Base-by-base conservation (phyloP, 1,139 yeast species). In the Hyphopichia pseudoburtonii region DNA sequence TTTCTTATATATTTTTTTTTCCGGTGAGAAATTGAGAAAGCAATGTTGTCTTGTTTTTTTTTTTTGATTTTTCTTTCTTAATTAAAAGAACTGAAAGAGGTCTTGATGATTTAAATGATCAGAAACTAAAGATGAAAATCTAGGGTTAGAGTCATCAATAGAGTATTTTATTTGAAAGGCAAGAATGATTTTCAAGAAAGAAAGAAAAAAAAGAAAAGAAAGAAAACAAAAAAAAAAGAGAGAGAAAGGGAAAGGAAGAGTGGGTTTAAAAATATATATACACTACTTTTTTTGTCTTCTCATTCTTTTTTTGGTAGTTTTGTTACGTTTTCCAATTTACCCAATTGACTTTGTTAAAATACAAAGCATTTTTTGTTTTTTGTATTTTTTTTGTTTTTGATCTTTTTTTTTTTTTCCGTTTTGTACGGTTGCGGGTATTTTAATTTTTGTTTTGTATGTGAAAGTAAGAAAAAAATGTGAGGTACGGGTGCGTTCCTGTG, bases 51-150 rank as follows among this genome's bases (percentile, higher is more conserved):
- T 21, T 21, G 24, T 8, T 21, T 8, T n/a, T n/a, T n/a, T n/a
- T n/a, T n/a, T n/a, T n/a, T 15, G 5, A 15, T 27, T 27, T 25
- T 12, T 23, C n/a, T 26, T 26, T 26, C 12, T 8, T 8, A 24
- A n/a, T 24, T 8, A 8, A 24, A 24, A 24, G 12, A 24, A 24
- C 5, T 8, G 14, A 24, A n/a, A 24, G 12, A 11, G 27, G n/a
- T 24, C 5, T 14, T 15, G 29, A 11, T 5, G 29, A 27, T 12
- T 16, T 16, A 17, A 29, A n/a, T n/a, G n/a, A n/a, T n/a, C 31
- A 10, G 15, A 17, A 29, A 29, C 31, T 17, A 19, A 29, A 19
- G 31, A 10, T 27, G 29, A 27, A 16, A n/a, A n/a, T 27, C 15
- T 27, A 27, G 29, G 15, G 11, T 15, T 27, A 16, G 15, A 27